Evolutionary conservation across 2,329 filamentous ascomycete species (phyloP).

Genomic region (Fusarium drepaniforme): DNA sequence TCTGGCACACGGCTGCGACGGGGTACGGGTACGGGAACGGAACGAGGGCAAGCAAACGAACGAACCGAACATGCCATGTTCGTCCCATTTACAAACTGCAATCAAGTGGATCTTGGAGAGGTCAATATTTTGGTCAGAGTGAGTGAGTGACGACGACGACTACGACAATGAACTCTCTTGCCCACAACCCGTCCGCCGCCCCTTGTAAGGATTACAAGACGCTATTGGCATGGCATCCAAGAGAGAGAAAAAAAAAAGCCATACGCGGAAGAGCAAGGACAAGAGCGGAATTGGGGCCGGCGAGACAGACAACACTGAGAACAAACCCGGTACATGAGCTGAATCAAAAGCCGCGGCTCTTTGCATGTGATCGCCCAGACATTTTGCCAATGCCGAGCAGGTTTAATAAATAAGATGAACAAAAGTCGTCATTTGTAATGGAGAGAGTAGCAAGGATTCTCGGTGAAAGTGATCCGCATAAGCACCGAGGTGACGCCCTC

Average conservation of each 20-base stretch:
- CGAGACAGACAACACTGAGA: background rate
- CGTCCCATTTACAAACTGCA: slow-evolving; percentile 16
- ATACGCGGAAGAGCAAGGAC: background rate
- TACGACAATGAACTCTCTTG: background rate
- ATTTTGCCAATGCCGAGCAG: background rate
- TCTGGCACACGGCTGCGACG: background rate
- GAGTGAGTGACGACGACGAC: background rate
- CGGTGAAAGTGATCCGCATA: slow-evolving; percentile 35
- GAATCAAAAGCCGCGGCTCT: background rate
- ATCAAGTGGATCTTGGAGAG: slow-evolving; percentile 17
- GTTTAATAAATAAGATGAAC: background rate
- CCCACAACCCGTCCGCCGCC: background rate
- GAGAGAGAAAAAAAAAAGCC: background rate
- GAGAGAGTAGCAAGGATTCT: slow-evolving; percentile 25
- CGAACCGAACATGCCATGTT: slow-evolving; percentile 25
- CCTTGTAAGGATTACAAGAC: background rate
- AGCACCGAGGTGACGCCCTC: slow-evolving; percentile 42
- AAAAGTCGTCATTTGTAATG: slow-evolving; percentile 25
- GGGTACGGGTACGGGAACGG: slow-evolving; percentile 10
- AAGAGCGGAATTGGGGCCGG: slow-evolving; percentile 5
- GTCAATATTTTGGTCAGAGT: background rate
- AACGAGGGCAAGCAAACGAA: background rate
- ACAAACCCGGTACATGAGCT: background rate
- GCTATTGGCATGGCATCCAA: background rate
- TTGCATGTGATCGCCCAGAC: slow-evolving; percentile 37